phyloP scores from a whole-genome alignment of 208 protist species.

The Trichomonas tenax region DNA sequence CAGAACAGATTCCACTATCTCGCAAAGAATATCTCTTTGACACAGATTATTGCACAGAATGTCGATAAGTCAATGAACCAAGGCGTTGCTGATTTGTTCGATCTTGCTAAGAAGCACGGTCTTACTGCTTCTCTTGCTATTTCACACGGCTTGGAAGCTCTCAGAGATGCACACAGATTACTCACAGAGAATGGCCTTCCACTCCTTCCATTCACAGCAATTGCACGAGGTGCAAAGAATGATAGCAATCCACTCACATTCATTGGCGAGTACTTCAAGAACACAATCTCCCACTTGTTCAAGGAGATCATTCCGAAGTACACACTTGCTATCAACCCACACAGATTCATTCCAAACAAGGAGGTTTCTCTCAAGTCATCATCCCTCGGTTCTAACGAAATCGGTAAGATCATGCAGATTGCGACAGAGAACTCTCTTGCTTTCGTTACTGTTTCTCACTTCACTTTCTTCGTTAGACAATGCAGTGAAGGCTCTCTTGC shows the following conservation, averaged over 20 bases:
- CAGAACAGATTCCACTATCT: background rate
- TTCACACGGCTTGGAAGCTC: background rate
- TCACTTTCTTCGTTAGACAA: background rate
- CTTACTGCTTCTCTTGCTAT: background rate
- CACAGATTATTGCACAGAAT: background rate
- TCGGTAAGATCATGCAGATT: background rate
- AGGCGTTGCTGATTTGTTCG: background rate
- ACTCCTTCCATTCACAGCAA: background rate
- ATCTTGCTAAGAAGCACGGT: background rate
- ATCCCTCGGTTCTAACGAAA: background rate
- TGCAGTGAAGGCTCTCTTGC: background rate
- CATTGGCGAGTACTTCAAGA: background rate
- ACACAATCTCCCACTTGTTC: background rate
- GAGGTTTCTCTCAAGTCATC: background rate
- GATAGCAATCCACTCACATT: background rate
- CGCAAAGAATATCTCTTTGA: background rate
- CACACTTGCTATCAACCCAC: background rate
- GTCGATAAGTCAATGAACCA: background rate
- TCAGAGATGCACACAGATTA: background rate
- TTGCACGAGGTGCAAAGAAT: background rate
- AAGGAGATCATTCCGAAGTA: background rate
- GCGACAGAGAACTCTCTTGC: background rate
- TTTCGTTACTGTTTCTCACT: background rate
- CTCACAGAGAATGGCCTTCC: background rate
- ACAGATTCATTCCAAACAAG: background rate